Evolutionary conservation across 257 asterid species (phyloP), one percentile per base, ranked within the genome.

Genomic region (Solanum peruvianum): DNA sequence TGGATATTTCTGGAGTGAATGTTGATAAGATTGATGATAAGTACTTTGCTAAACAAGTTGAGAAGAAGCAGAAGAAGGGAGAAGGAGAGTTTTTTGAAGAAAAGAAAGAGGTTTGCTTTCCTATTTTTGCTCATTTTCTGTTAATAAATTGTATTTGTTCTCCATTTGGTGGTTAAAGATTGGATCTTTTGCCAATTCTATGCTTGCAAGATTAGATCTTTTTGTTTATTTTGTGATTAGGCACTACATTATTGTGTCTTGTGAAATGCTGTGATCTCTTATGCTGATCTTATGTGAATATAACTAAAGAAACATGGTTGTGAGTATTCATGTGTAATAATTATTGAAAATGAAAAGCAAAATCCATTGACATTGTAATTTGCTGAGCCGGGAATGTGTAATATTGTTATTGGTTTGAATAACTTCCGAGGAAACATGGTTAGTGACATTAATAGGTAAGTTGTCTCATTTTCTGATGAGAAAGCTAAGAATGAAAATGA

Each of bases 11-110:
- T 62, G 86, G 86, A 3, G 81, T 67, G 23, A 82, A 11, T 87
- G 70, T 82, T 47, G 89, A 87, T 6, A 87, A 87, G 89, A 31
- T 87, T 78, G 89, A 81, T 82, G 86, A 87, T n/a, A 87, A 81
- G 86, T 82, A 87, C 29, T 81, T 87, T 2, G 83, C 86, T 12
- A 87, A 82, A 58, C 86, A 87, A 71, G 86, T 29, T 35, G 82
- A 44, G 69, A 85, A 69, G 87, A 84, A 84, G 56, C 18, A 39
- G 64, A 84, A 84, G 81, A 87, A 87, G 85, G 77, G 85, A 23
- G 88, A 80, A 2, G 81, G 88, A 9, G 86, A 82, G 89, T 87
- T 87, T 80, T 44, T 82, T 52, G 89, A 81, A 29, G 80, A 60
- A 6, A 85, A 87, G 14, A 87, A 87, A 81, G 86, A 82, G 86